Conservation (phyloP, 805 yeast species). For the Metschnikowia arizonensis region DNA sequence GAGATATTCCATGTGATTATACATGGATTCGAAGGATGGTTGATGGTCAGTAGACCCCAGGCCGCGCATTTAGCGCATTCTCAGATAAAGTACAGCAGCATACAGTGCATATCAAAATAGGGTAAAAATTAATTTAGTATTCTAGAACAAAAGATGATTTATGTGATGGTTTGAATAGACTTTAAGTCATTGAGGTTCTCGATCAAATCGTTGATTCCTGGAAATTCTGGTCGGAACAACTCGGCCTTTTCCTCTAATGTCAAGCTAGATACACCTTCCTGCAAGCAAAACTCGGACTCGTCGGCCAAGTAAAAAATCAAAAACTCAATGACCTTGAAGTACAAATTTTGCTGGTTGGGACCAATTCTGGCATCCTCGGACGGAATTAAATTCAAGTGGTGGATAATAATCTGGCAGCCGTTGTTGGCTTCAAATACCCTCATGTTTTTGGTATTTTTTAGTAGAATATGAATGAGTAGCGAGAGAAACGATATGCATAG, state of each 20-base stretch:
- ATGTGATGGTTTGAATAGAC: slow-evolving; percentile 3
- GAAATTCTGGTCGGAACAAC: slow-evolving; percentile 35
- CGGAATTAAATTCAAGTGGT: slow-evolving; percentile 22
- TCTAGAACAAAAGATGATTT: neutral
- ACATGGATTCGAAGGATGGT: slow-evolving; percentile 41
- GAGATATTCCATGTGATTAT: slow-evolving; percentile 82
- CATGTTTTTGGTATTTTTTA: slow-evolving; percentile 53
- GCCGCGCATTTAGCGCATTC: slow-evolving; percentile 4
- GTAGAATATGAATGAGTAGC: slow-evolving; percentile 53
- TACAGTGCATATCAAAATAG: neutral
- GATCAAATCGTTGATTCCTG: slow-evolving; percentile 37
- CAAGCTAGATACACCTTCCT: slow-evolving; percentile 3
- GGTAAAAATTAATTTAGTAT: neutral
- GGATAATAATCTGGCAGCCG: slow-evolving; percentile 54
- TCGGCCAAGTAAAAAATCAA: slow-evolving; percentile 65
- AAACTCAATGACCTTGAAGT: slow-evolving; percentile 64
- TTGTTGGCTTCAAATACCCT: slow-evolving; percentile 53
- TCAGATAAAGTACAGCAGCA: neutral
- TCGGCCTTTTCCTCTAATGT: slow-evolving; percentile 28
- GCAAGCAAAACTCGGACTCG: slow-evolving; percentile 37
- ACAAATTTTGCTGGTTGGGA: slow-evolving; percentile 43
- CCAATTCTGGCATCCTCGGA: neutral
- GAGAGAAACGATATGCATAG: slow-evolving; percentile 41
- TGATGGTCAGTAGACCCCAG: neutral
- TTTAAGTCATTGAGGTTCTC: slow-evolving; percentile 32